phyloP scores from a whole-genome alignment of 306 rosid genomes.

The Boehmeria nivea region DNA sequence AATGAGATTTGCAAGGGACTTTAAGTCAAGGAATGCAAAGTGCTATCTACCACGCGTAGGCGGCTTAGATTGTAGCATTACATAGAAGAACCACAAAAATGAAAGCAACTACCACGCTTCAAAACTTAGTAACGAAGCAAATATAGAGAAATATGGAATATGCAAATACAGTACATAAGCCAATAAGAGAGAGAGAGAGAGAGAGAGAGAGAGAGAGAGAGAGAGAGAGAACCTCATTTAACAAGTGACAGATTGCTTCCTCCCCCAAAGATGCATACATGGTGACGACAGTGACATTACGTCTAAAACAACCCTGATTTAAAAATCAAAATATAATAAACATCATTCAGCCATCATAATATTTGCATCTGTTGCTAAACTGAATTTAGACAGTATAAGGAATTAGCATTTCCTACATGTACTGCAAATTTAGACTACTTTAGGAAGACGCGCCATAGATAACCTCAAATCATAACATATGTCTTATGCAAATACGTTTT shows the following conservation, averaged over 20 bases:
- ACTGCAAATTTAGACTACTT: too few relatives aligned
- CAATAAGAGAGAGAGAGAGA: constrained; percentile 20
- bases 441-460: not conserved
- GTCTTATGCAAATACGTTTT: constrained; percentile 1
- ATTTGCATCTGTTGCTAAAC: not conserved
- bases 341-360: not conserved
- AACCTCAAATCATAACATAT: constrained; percentile 3
- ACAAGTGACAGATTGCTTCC: constrained; percentile 84
- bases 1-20: too few relatives aligned
- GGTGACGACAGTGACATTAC: constrained; percentile 89
- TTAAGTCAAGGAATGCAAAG: too few relatives aligned
- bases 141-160: not conserved
- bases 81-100: constrained; percentile 9
- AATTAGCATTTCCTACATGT: too few relatives aligned
- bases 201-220: constrained; percentile 18
- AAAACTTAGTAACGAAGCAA: not conserved
- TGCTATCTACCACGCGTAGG: too few relatives aligned
- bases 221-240: constrained; percentile 73
- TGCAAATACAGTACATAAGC: not conserved
- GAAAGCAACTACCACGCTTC: not conserved
- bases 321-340: not conserved
- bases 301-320: constrained; percentile 81
- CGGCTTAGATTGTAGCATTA: not conserved
- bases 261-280: constrained; percentile 90
- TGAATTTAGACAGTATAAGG: not conserved